Evolutionary conservation across 139 green algal genomes (phyloP), one percentile per base, ranked within the genome.

Genomic region (Bryopsis sp.): DNA sequence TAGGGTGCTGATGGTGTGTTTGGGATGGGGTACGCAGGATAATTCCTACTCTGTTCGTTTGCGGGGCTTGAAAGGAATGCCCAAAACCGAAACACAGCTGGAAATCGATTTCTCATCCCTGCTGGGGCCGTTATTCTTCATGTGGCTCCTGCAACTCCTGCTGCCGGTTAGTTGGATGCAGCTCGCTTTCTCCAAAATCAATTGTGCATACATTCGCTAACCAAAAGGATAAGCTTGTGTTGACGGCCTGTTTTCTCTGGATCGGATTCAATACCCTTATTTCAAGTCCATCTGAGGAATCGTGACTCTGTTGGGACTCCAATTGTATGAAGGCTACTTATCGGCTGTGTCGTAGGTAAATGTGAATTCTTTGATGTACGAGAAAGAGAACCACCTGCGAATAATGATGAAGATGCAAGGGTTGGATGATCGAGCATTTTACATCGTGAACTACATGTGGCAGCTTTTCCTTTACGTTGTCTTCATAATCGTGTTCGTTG

Each of bases 351-450:
- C 29, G 8, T 66, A 79, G 64, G 70, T 70, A 22, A 73, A 70
- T 60, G 74, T 86, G 22, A 54, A 87, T 60, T 29, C 36, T 7
- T 47, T 88, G 57, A 80, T 86, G 15, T 59, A 72, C n/a, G 88
- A 95, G 75, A 88, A 92, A 48, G 69, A 88, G 71, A 48, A 77
- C 33, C 70, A 84, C 29, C 74, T 92, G 48, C 71, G 81, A 34
- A 73, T 83, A n/a, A 93, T 96, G 71, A 89, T 92, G 88, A 67
- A 71, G 39, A 90, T 95, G 74, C 90, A 95, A 64, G 81, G 81
- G 19, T 59, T 84, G 38, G 11, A 67, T 32, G 70, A 67, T 34
- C 67, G 39, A 38, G 67, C 68, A 1, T 87, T 78, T 43, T 83
- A 82, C 31, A 11, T 74, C 19, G 78, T 81, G 15, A 77, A 81